Base-by-base conservation (phyloP, 2,329 filamentous ascomycete genomes). In the Penicillium sp. region DNA sequence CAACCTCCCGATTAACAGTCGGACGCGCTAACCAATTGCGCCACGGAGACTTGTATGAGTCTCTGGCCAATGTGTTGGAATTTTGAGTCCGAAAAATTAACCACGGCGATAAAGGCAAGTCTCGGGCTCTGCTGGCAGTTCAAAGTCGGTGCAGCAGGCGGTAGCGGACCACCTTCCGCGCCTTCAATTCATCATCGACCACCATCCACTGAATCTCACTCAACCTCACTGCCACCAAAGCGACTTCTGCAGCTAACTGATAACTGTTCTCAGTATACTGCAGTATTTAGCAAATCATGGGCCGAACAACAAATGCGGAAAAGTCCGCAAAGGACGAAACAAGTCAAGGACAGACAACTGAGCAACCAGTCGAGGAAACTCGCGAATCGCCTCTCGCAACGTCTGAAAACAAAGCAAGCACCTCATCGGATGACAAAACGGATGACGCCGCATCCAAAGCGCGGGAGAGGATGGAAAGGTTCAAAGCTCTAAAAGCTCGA, bases 401-500 rank as follows among this genome's bases (percentile, higher is more conserved):
- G 49, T n/a, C 41, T 10, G 47, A 40, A 16, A 18, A 11, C 9
- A 51, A 53, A 13, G 38, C 29, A 13, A 35, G 45, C 53, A 14
- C 51, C 39, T 3, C 40, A 27, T 7, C 27, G 44, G 40, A 49
- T 10, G 12, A 46, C n/a, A 56, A 54, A 39, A 62, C 58, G 14
- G 56, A 62, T 46, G 61, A 62, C 31, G 59, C 61, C 42, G 56
- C 63, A 16, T 57, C 62, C 5, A 71, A 63, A 48, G 66, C 67
- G 16, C 62, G 82, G 59, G 86, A 91, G 47, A 83, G 89, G 48
- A 76, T 84, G 70, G 88, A 88, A 41, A 84, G 88, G 57, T 96
- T 96, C 77, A 91, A 90, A 67, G 87, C 88, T 3, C 82, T 96
- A 13, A 84, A 95, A 72, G 87, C 87, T 22, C 86, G 89, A 62